Evolutionary conservation across 2,329 filamentous ascomycete genomes (phyloP), one percentile per base, ranked within the genome.

Genomic region (Cryphonectria parasitica): DNA sequence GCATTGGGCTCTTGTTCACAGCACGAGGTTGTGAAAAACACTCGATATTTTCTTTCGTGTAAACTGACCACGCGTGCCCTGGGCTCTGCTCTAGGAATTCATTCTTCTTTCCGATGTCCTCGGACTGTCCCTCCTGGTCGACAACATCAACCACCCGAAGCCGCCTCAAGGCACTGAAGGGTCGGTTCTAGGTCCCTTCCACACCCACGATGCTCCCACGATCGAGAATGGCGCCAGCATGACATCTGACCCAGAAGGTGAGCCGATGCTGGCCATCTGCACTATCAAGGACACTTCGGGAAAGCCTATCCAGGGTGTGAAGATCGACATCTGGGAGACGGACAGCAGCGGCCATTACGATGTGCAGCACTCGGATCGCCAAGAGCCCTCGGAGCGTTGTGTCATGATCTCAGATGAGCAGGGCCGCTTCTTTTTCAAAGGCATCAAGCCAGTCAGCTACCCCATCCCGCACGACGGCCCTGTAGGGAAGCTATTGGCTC

Each of bases 291-390:
- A 94, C 78, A 88, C 87, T 0, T 56, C 80, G 0, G 92, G 91
- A 0, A 83, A 83, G 1, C 90, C 92, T 0, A 83, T 96, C 41
- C 73, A 82, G 1, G 88, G 84, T 63, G 92, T 90, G 41, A 92
- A 90, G 77, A 87, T 95, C 73, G 92, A 96, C 79, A 90, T 96
- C 74, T 96, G 93, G 93, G 92, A 95, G 82, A 94, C 92, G 11
- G 93, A 95, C 78, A 90, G 87, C 71, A 88, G 88, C n/a, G 93
- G 93, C 13, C 89, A 90, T 76, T 96, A 96, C 78, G 93, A 96
- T 77, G 92, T 95, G 72, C 92, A 96, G 80, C 90, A 94, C 78
- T 83, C 87, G 0, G 87, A 88, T 58, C 84, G 90, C 61, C 80
- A 85, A 45, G 86, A 83, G 1, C 91, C 92, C 0, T 91, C 93